Percentiles rank a stretch among this genome's conserved stretches.
Evolutionary conservation across 2,329 filamentous ascomycete genomes (phyloP).

Genomic region (Pyricularia pennisetigena): DNA sequence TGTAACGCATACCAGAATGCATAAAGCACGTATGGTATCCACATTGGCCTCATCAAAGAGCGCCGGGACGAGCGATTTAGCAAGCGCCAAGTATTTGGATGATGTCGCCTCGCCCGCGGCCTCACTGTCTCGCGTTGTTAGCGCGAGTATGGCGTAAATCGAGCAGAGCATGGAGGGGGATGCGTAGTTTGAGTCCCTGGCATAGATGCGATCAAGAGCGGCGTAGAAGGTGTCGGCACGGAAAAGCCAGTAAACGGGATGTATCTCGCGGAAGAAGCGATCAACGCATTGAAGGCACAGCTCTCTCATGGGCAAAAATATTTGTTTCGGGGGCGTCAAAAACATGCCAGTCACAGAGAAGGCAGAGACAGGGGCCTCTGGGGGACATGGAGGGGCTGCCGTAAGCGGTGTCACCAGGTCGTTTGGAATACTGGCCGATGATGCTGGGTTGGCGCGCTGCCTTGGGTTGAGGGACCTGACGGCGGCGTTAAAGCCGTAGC

Average conservation of each 20-base stretch:
- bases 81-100: conserved; percentile 13
- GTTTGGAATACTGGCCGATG: not conserved
- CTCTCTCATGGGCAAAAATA: conserved; percentile 17
- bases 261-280: conserved; percentile 18
- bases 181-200: conserved; percentile 14
- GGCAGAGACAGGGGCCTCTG: conserved; percentile 9
- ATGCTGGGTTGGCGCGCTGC: conserved; percentile 6
- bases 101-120: conserved; percentile 9
- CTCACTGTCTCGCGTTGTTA: conserved; percentile 17
- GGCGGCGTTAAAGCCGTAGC: conserved; percentile 15
- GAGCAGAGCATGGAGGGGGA: conserved; percentile 16
- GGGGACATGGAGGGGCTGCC: conserved; percentile 10
- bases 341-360: conserved; percentile 2
- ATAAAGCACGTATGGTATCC: conserved; percentile 16
- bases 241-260: conserved; percentile 19
- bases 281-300: conserved; percentile 17
- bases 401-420: conserved; percentile 12
- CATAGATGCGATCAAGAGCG: conserved; percentile 15
- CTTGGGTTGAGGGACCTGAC: conserved; percentile 13
- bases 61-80: conserved; percentile 14
- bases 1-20: conserved; percentile 12
- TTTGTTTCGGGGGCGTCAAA: conserved; percentile 8
- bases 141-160: conserved; percentile 15
- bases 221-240: conserved; percentile 16
- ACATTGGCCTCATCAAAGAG: conserved; percentile 17